A percentile compares a stretch with the other conserved stretches of the same genome.
Evolutionary conservation across 2,329 filamentous ascomycete species (phyloP).

Genomic region (Colletotrichum chlorophyti): DNA sequence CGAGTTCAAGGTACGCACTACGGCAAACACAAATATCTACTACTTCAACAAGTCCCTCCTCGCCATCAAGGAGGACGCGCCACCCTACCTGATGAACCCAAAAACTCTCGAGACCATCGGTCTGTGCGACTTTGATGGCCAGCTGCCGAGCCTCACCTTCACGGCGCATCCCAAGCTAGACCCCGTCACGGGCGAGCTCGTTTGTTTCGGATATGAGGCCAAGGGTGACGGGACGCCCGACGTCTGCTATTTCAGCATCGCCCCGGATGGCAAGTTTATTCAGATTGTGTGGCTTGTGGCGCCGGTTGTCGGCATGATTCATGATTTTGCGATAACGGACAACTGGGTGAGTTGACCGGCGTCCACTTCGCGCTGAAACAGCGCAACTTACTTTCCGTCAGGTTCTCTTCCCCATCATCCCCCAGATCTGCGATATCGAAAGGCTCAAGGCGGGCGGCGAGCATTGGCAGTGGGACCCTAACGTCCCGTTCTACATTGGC

Average conservation of each 20-base stretch:
- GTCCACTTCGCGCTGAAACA: too few relatives aligned
- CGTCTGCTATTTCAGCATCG: conserved; percentile 42
- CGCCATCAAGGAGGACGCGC: conserved; percentile 55
- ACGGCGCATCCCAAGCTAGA: conserved; percentile 52
- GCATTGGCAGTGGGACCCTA: conserved; percentile 45
- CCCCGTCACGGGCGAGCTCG: conserved; percentile 45
- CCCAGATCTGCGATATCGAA: conserved; percentile 15
- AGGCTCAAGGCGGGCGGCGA: conserved; percentile 44
- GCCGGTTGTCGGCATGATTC: conserved; percentile 46
- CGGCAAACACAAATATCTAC: conserved; percentile 59
- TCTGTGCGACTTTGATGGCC: conserved; percentile 48
- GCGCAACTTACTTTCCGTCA: not conserved
- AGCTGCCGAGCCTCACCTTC: conserved; percentile 44
- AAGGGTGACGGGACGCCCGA: conserved; percentile 46
- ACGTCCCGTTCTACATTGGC: conserved; percentile 17
- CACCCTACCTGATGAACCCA: conserved; percentile 48
- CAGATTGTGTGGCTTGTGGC: conserved; percentile 42
- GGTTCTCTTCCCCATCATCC: conserved; percentile 16
- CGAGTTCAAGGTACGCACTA: conserved; percentile 40
- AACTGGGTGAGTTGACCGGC: conserved; percentile 45
- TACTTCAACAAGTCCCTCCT: conserved; percentile 55
- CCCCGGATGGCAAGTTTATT: conserved; percentile 36
- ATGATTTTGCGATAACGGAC: conserved; percentile 48
- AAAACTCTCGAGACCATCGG: conserved; percentile 48
- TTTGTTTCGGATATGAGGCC: conserved; percentile 50